phyloP scores from a whole-genome alignment of 345 rosid species.

The Arabidopsis suecica region DNA sequence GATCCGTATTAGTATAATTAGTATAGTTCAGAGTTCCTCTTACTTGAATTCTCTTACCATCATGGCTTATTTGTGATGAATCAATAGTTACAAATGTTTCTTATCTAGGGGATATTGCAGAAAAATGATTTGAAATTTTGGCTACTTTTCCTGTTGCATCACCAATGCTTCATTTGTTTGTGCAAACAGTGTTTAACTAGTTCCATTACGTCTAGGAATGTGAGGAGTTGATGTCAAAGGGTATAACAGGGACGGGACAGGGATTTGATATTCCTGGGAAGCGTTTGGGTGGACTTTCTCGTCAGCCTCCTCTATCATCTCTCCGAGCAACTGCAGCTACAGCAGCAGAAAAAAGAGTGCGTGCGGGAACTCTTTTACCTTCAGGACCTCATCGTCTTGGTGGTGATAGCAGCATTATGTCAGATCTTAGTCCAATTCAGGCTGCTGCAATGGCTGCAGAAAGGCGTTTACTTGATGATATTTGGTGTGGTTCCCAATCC shows the following conservation, averaged over 20 bases:
- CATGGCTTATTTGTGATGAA: neutral
- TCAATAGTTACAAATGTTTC: neutral
- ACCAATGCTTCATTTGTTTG: constrained; percentile 20
- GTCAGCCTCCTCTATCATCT: constrained; percentile 69
- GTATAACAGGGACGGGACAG: constrained; percentile 69
- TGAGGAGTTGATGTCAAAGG: constrained; percentile 76
- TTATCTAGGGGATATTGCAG: neutral
- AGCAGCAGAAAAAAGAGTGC: constrained; percentile 82
- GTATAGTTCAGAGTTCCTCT: neutral
- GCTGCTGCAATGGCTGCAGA: constrained; percentile 99
- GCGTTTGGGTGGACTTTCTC: constrained; percentile 80
- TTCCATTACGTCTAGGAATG: constrained; percentile 62
- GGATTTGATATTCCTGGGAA: constrained; percentile 85
- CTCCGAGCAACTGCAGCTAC: constrained; percentile 61
- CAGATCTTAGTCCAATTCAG: constrained; percentile 80
- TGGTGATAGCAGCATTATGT: constrained; percentile 78
- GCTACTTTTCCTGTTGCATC: neutral
- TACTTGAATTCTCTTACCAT: neutral
- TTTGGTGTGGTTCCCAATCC: constrained; percentile 82
- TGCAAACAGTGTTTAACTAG: neutral
- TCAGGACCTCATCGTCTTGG: constrained; percentile 88
- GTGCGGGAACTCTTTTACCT: constrained; percentile 60
- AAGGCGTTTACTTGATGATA: constrained; percentile 83
- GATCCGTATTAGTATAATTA: neutral
- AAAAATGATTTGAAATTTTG: neutral